Evolutionary conservation across 306 rosid genomes (phyloP), one percentile per base, ranked within the genome.

Genomic region (Vigna trinervia): DNA sequence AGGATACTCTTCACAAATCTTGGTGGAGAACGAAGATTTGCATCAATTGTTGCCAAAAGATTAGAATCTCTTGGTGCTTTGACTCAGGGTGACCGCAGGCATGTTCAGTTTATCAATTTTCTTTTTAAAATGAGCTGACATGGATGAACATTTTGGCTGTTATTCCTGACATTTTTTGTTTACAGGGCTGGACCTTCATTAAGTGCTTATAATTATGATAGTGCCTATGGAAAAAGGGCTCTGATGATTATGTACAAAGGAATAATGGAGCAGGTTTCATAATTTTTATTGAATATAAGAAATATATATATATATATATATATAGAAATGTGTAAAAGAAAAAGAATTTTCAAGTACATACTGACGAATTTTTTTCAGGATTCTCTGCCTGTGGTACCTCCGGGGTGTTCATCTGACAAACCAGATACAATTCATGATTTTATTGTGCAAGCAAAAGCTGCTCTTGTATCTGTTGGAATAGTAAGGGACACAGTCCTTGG

Each of bases 81-180:
- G 81, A 96, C 99, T 43, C 99, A 96, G 83, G 99, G 99, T 74
- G 99, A 96, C 69, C 96, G 99, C 84, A 92, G 99, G 99, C 84
- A 84, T 75, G 89, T 85, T 82, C 80, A 65, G 34, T 78, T 78
- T 57, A 28, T 87, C 53, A 15, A 22, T 78, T 59, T 76, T 63
- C 48, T 70, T 47, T 57, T 81, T 74, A 8, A 39, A 64, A 8
- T 81, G 60, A 58, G 34, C 60, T 52, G 76, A 39, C 71, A 10
- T 71, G 58, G 73, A 19, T 56, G 81, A 78, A 73, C 79, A 38
- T 86, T 57, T 62, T 69, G 45, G 13, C 64, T 8, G 68, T 23
- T 72, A 17, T 89, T 68, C 62, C 68, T 86, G 80, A 78, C 80
- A 65, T 74, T 78, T 14, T 85, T 77, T 74, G 30, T 74, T 66